Conservation (phyloP, 2,329 filamentous ascomycete species). For the Neoscytalidium dimidiatum region DNA sequence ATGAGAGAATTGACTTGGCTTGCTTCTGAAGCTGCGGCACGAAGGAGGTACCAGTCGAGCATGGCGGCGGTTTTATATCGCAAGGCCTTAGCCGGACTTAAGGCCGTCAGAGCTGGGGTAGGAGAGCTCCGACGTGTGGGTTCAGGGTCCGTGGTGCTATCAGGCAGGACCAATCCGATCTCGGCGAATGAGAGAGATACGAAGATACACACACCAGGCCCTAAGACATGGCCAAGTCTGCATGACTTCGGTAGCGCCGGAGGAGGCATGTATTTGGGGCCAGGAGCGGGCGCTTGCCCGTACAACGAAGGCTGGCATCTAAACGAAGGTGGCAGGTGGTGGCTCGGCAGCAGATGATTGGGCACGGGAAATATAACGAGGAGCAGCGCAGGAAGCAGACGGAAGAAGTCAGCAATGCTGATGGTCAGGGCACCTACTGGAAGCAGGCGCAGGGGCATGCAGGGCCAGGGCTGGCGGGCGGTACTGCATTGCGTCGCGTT, state of each 20-base stretch:
- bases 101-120: conserved; percentile 7
- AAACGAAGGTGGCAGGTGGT: conserved; percentile 6
- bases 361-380: not conserved
- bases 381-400: not conserved
- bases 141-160: not conserved
- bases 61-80: not conserved
- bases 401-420: not conserved
- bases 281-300: not conserved
- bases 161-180: not conserved
- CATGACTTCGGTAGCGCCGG: conserved; percentile 17
- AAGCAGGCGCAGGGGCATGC: not conserved
- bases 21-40: not conserved
- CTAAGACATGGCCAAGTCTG: conserved; percentile 9
- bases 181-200: not conserved
- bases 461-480: not conserved
- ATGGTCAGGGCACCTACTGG: conserved; percentile 11
- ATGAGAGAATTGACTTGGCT: not conserved
- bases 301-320: not conserved
- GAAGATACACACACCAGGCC: conserved; percentile 2
- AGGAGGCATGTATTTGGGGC: not conserved
- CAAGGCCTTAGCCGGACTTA: not conserved
- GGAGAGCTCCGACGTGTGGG: conserved; percentile 7
- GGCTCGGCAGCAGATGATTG: not conserved
- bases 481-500: not conserved
- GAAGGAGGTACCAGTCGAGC: not conserved